phyloP scores from a whole-genome alignment of 352 stramenopile species.

The Phytophthora sansomeana region DNA sequence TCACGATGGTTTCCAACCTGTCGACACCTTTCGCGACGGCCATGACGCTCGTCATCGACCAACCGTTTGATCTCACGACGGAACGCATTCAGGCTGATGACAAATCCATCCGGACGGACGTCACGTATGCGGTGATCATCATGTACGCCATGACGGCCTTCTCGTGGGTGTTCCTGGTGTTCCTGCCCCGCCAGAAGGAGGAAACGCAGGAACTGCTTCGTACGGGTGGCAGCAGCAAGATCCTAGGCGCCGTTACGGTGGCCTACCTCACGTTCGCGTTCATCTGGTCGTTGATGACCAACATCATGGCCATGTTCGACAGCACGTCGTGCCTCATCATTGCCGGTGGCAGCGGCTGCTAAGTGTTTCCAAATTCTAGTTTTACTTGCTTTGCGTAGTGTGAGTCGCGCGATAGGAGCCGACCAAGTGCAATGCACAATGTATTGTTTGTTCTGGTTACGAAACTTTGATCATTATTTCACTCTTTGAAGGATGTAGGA shows the following conservation, averaged over 20 bases:
- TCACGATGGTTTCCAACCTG: slow-evolving; percentile 37
- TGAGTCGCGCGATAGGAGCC: background rate
- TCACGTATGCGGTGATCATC: slow-evolving; percentile 23
- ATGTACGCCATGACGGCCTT: slow-evolving; percentile 24
- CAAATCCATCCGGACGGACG: slow-evolving; percentile 2
- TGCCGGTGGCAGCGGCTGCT: slow-evolving; percentile 6
- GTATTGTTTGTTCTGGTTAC: slow-evolving; percentile 4
- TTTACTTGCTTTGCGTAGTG: background rate
- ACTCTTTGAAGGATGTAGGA: no score
- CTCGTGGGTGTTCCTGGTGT: slow-evolving; percentile 18
- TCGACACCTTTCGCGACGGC: slow-evolving; percentile 11
- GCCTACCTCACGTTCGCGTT: slow-evolving; percentile 20
- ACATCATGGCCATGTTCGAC: slow-evolving; percentile 27
- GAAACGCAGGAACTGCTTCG: slow-evolving; percentile 19
- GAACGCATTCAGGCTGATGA: slow-evolving; percentile 14
- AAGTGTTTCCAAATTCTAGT: background rate
- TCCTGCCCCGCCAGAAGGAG: slow-evolving; percentile 15
- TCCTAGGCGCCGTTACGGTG: slow-evolving; percentile 10
- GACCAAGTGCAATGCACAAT: background rate
- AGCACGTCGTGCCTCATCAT: slow-evolving; percentile 23
- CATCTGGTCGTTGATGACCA: slow-evolving; percentile 24
- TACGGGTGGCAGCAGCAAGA: slow-evolving; percentile 15
- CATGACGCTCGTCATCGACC: slow-evolving; percentile 17
- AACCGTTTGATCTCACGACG: slow-evolving; percentile 15
- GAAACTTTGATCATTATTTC: no score